Conservation (phyloP, 1,139 yeast species). For the Suhomyces bokatorum region DNA sequence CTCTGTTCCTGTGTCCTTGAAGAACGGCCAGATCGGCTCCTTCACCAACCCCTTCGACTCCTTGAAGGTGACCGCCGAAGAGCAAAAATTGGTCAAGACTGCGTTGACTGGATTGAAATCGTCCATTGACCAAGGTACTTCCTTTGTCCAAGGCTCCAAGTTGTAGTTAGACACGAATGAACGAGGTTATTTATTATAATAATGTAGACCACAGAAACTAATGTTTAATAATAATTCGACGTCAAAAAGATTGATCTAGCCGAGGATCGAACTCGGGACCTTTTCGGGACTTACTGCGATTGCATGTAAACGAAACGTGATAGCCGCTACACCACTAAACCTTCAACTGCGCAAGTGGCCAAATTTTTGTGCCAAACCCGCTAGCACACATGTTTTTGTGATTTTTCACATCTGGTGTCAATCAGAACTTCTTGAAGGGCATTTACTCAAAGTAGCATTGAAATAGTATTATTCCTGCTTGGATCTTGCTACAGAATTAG, state of each 20-base stretch:
- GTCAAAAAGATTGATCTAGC: conserved; percentile 17
- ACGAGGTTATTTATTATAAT: neutral
- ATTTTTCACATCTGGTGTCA: no score
- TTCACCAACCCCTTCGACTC: conserved; percentile 46
- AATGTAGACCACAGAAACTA: no score
- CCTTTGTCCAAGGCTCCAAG: conserved; percentile 54
- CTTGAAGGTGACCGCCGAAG: conserved; percentile 40
- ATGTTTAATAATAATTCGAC: neutral
- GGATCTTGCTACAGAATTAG: no score
- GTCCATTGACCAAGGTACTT: conserved; percentile 62
- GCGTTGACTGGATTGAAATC: conserved; percentile 56
- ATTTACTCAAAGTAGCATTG: no score
- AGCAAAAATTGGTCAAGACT: conserved; percentile 46
- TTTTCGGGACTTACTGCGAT: conserved; percentile 23
- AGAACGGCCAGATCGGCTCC: conserved; percentile 50
- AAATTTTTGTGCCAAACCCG: neutral
- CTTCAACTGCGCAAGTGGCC: conserved; percentile 3
- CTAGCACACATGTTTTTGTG: neutral
- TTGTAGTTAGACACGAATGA: conserved; percentile 23
- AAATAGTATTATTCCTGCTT: no score
- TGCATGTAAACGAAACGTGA: conserved; percentile 26
- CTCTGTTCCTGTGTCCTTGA: conserved; percentile 59
- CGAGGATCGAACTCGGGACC: conserved; percentile 25
- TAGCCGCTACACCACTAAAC: conserved; percentile 29
- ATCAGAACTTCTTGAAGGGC: no score